Evolutionary conservation across 176 grass and related monocot genomes (phyloP).

Genomic region (Carex myosuroides): DNA sequence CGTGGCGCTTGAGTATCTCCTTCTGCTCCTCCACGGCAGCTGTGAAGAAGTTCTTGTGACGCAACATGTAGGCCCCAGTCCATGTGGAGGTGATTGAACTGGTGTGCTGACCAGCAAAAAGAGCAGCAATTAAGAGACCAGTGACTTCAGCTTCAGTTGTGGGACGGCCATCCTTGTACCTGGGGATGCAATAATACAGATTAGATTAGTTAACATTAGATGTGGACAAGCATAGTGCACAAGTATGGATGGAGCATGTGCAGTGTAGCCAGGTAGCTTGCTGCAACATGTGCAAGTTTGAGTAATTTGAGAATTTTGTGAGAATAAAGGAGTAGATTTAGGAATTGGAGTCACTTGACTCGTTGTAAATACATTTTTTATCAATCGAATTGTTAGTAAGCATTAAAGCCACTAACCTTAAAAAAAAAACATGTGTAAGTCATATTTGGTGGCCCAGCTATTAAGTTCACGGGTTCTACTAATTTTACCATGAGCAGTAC

Average conservation of each 20-base stretch:
- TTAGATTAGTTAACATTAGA: neutral
- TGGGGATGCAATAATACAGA: neutral
- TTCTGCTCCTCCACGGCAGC: conserved; percentile 85
- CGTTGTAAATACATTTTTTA: too few relatives aligned
- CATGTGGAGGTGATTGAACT: conserved; percentile 97
- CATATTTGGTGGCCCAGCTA: neutral
- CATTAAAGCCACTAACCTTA: too few relatives aligned
- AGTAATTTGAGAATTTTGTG: too few relatives aligned
- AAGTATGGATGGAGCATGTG: neutral
- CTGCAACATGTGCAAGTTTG: neutral
- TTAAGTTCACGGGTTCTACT: neutral
- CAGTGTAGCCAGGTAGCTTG: neutral
- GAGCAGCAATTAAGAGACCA: conserved; percentile 76
- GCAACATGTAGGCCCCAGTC: conserved; percentile 84
- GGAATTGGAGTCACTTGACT: too few relatives aligned
- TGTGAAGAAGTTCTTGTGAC: conserved; percentile 55
- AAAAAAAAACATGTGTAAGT: neutral
- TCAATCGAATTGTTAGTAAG: too few relatives aligned
- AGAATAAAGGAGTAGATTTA: too few relatives aligned
- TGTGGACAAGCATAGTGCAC: neutral
- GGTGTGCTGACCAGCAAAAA: conserved; percentile 95
- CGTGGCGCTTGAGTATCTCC: conserved; percentile 63
- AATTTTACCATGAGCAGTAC: neutral
- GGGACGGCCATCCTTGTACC: conserved; percentile 80
- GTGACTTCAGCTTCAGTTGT: conserved; percentile 80